Evolutionary conservation across 306 rosid species (phyloP).

Genomic region (Trifolium subterraneum): DNA sequence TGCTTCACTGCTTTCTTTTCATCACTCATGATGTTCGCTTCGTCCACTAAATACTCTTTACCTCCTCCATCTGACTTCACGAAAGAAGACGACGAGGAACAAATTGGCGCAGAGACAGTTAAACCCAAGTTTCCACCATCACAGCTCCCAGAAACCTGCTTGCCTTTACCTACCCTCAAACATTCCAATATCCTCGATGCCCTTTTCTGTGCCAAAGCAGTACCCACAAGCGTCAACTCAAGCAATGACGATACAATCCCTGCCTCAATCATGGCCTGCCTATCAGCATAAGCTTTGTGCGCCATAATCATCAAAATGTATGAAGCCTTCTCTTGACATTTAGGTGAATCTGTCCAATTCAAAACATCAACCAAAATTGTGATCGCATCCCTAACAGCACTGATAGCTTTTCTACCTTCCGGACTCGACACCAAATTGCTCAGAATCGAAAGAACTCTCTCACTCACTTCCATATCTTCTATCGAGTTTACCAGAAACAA

Average conservation of each 20-base stretch:
- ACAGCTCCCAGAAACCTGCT: constrained; percentile 63
- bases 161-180: constrained; percentile 82
- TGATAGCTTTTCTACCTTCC: constrained; percentile 80
- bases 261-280: constrained; percentile 90
- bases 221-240: constrained; percentile 88
- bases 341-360: constrained; percentile 88
- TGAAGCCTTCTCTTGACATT: constrained; percentile 88
- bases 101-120: constrained; percentile 81
- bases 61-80: constrained; percentile 51
- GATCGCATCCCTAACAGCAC: constrained; percentile 57
- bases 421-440: constrained; percentile 75
- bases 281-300: constrained; percentile 78
- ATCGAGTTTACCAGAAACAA: constrained; percentile 55
- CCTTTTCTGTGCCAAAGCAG: constrained; percentile 90
- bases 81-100: constrained; percentile 64
- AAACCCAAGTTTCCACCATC: constrained; percentile 60
- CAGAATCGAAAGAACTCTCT: constrained; percentile 70
- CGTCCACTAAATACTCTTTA: constrained; percentile 56
- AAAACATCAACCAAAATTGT: constrained; percentile 69
- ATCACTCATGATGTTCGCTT: constrained; percentile 74
- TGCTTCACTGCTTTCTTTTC: constrained; percentile 97
- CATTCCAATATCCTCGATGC: constrained; percentile 90
- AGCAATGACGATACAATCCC: constrained; percentile 83
- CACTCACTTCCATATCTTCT: constrained; percentile 92
- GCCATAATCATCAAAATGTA: constrained; percentile 97